Base-by-base conservation (phyloP, 345 rosid species). In the Eutrema heterophyllum region DNA sequence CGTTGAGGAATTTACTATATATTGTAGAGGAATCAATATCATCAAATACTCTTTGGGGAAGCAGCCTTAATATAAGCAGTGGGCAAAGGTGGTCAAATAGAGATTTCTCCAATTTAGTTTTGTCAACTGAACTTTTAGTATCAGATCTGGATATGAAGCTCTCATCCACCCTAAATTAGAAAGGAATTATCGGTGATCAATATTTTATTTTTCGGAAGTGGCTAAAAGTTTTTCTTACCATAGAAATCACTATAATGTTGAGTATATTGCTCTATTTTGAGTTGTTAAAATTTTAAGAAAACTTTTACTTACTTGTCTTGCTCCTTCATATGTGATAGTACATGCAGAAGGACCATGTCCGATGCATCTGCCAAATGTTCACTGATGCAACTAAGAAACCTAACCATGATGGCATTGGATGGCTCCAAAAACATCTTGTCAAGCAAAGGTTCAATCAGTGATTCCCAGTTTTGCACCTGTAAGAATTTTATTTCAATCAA, bases 341-440 rank as follows among this genome's bases (percentile, higher is more conserved):
- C 82, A 72, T 57, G 88, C 72, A 51, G 24, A 66, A 93, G 88
- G 68, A 90, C 92, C 49, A 76, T 9, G 68, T 88, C 84, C 43
- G 83, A 84, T 53, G 75, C 77, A 70, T 84, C 83, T 40, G 86
- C 92, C 75, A 90, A 75, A 69, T 84, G 80, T 50, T 93, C 97
- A 55, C 84, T 86, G 71, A 89, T 84, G 70, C 55, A 76, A 62
- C 96, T 91, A 72, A 91, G 76, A 78, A 93, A 93, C 80, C 87
- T 87, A 64, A 93, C 88, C 50, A 90, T 71, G 73, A 75, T 84
- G 33, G 92, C 87, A 86, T 93, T 93, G 76, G 92, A 83, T 78
- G 98, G 98, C 83, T 93, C 94, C 14, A 81, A 70, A 77, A 89
- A 91, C 93, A 93, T 84, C 88, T 93, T 91, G 62, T 88, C 89